Conservation (phyloP, 768 basidiomycete genomes). For the Lactarius akahatsu region DNA sequence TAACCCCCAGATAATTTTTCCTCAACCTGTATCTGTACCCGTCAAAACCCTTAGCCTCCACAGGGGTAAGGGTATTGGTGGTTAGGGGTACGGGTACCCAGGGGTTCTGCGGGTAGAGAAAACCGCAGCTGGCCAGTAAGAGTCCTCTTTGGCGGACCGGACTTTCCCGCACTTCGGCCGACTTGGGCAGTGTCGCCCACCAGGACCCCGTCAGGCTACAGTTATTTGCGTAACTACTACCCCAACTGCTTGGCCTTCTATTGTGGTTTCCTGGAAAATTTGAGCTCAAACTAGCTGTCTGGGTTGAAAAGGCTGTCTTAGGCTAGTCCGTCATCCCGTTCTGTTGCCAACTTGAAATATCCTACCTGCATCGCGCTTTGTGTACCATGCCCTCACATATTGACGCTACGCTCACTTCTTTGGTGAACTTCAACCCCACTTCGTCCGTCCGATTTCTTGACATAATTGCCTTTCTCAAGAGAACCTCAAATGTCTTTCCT, state of each 20-base stretch:
- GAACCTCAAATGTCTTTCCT: neutral
- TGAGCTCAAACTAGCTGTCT: neutral
- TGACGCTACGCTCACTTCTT: neutral
- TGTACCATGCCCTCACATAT: slow-evolving; percentile 2
- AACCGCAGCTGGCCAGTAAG: too few species aligned
- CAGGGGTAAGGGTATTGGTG: too few species aligned
- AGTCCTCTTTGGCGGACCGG: too few species aligned
- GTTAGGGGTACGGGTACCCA: too few species aligned
- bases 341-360: neutral
- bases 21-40: too few species aligned
- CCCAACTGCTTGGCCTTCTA: neutral
- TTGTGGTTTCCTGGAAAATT: neutral
- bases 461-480: neutral
- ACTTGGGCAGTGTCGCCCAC: too few species aligned
- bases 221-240: too few species aligned
- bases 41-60: too few species aligned
- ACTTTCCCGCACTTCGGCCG: too few species aligned
- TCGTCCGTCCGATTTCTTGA: neutral
- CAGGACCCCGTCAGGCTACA: too few species aligned
- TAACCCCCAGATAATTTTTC: too few species aligned
- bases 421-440: neutral
- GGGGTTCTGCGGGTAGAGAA: too few species aligned
- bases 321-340: neutral
- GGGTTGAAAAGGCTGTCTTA: neutral
- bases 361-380: neutral